phyloP scores from a whole-genome alignment of 306 rosid genomes.

The Medicago ruthenica region DNA sequence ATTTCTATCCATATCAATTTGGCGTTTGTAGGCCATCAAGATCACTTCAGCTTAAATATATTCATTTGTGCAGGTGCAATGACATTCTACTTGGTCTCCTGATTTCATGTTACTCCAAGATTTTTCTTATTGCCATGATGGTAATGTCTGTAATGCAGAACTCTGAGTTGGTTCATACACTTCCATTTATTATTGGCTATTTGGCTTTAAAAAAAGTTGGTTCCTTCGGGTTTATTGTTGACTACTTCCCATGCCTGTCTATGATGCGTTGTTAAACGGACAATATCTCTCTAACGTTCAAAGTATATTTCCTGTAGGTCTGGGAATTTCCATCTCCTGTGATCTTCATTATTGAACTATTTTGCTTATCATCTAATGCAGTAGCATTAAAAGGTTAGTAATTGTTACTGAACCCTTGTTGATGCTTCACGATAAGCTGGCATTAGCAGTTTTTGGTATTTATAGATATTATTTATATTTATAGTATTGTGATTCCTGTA shows the following conservation, averaged over 20 bases:
- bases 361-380: slow-evolving; percentile 80
- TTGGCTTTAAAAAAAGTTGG: not conserved
- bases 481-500: too few species aligned
- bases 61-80: slow-evolving; percentile 54
- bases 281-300: slow-evolving; percentile 37
- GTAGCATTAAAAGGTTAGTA: slow-evolving; percentile 81
- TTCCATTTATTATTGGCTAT: not conserved
- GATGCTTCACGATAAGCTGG: too few species aligned
- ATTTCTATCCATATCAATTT: slow-evolving; percentile 17
- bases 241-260: slow-evolving; percentile 6
- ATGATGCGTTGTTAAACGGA: slow-evolving; percentile 12
- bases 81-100: slow-evolving; percentile 70
- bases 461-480: too few species aligned
- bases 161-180: slow-evolving; percentile 8
- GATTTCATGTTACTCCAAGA: slow-evolving; percentile 88
- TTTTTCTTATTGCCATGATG: slow-evolving; percentile 81
- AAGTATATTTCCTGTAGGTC: slow-evolving; percentile 56
- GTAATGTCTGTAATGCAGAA: slow-evolving; percentile 48
- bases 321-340: slow-evolving; percentile 91
- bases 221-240: slow-evolving; percentile 24
- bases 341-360: slow-evolving; percentile 75
- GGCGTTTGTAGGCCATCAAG: slow-evolving; percentile 30
- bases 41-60: slow-evolving; percentile 38
- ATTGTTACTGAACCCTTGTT: not conserved
- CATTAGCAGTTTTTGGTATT: too few species aligned